These are phyloP conservation scores for Hypomyces rosellus DNA, from an alignment of 2,329 filamentous ascomycete genomes.

Conservation along the genomic window DNA sequence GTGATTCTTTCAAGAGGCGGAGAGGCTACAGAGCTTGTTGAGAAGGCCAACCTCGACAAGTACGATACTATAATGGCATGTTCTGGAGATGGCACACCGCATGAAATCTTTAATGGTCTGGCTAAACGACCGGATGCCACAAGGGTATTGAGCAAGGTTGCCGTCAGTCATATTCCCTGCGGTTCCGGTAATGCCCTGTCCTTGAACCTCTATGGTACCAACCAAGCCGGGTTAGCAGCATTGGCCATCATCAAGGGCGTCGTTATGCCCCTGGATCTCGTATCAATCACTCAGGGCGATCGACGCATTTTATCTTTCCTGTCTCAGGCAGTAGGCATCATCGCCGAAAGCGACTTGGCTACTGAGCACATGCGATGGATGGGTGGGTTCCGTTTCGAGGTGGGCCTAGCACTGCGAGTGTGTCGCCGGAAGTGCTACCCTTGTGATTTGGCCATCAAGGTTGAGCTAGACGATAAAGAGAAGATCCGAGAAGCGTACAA, in stretches of 20 bases:
- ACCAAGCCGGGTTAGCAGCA: constrained; percentile 67
- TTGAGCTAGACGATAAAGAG: constrained; percentile 70
- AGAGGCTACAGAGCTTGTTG: constrained; percentile 71
- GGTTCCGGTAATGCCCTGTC: constrained; percentile 94
- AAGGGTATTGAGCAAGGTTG: constrained; percentile 66
- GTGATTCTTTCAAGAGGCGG: constrained; percentile 65
- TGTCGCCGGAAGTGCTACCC: constrained; percentile 75
- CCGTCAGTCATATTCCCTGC: constrained; percentile 82
- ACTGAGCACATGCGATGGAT: constrained; percentile 94
- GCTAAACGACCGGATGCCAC: constrained; percentile 69
- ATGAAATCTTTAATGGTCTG: constrained; percentile 93
- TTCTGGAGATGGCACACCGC: constrained; percentile 84
- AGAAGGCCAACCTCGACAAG: constrained; percentile 67
- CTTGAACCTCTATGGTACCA: constrained; percentile 79
- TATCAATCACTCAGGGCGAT: constrained; percentile 79
- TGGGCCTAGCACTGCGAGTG: constrained; percentile 73
- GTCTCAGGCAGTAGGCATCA: constrained; percentile 81
- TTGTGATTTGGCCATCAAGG: constrained; percentile 79
- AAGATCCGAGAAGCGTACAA: constrained; percentile 69
- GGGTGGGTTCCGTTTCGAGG: constrained; percentile 77
- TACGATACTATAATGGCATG: constrained; percentile 85
- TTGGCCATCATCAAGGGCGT: constrained; percentile 82
- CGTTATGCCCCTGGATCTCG: constrained; percentile 75
- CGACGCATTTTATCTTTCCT: constrained; percentile 76
- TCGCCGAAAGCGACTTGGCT: constrained; percentile 83